These are phyloP conservation scores for Aspergillus nanangensis DNA, from an alignment of 495 filamentous ascomycete species.

Conservation along the genomic window DNA sequence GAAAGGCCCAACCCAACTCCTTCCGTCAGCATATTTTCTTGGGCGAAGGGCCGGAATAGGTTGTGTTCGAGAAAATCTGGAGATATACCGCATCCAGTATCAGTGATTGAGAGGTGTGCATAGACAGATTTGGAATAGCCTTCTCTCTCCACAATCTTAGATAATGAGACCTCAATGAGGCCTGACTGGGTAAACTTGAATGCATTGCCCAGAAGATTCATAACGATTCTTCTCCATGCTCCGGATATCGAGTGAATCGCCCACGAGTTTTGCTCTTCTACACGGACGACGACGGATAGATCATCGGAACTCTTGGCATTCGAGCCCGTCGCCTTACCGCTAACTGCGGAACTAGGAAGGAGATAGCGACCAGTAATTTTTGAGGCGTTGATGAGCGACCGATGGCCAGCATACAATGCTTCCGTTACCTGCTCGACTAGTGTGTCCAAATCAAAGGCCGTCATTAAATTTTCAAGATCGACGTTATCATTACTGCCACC, in stretches of 20 bases:
- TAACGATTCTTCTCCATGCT: conserved; percentile 60
- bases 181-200: conserved; percentile 64
- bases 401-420: conserved; percentile 15
- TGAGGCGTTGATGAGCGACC: conserved; percentile 7
- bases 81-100: conserved; percentile 67
- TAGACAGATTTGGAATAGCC: conserved; percentile 9
- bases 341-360: conserved; percentile 14
- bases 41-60: conserved; percentile 66
- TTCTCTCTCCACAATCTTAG: conserved; percentile 20
- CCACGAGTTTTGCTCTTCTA: conserved; percentile 49
- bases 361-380: conserved; percentile 13
- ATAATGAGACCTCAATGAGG: conserved; percentile 51
- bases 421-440: conserved; percentile 17
- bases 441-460: conserved; percentile 13
- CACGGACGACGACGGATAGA: conserved; percentile 49
- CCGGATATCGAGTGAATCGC: conserved; percentile 55
- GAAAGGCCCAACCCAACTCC: conserved; percentile 69
- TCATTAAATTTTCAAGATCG: conserved; percentile 5
- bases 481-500: background rate
- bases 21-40: conserved; percentile 60
- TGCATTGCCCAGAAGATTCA: conserved; percentile 72
- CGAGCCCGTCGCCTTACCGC: background rate
- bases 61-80: conserved; percentile 62
- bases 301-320: conserved; percentile 11
- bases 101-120: conserved; percentile 49